Evolutionary conservation across 257 asterid genomes (phyloP), one percentile per base, ranked within the genome.

Genomic region (Apocynum venetum): DNA sequence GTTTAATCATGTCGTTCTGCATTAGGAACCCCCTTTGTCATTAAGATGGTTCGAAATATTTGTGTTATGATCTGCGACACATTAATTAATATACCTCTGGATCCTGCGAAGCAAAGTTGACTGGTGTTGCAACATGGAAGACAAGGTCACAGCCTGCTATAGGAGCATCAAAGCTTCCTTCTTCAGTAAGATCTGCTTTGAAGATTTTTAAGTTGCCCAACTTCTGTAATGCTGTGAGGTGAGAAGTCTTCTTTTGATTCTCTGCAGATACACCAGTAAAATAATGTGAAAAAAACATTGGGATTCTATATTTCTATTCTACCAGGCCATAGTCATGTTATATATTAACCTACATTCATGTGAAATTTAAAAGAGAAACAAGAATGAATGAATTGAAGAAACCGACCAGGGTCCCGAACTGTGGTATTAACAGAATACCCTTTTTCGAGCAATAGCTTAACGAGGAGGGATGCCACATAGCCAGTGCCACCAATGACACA

Each of bases 91-190:
- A 2, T 44, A 78, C 83, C 74, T 79, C 80, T 78, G 83, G 76
- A 76, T 82, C 81, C 68, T 82, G 73, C 13, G 85, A 71, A 31
- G 78, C 63, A 71, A 79, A 82, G 25, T 79, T 82, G 43, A n/a
- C 66, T 69, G 85, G 83, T 51, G 85, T 79, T 14, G 83, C 83
- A 19, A 82, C 79, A 55, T 53, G 83, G 70, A 79, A 79, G 76
- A 82, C 83, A 8, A 76, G 59, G 75, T 79, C 87, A 0, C 90
- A 93, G 13, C 89, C 97, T 0, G 73, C 71, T 70, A 76, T 60
- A 76, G 83, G 80, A 36, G 77, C 80, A 60, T 69, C 80, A 44
- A 80, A 59, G 96, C 83, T 80, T 25, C 66, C 35, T 80, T 75
- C 77, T 69, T 80, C 77, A 1, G 74, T 80, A 60, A 80, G 71